phyloP scores from a whole-genome alignment of 2,329 filamentous ascomycete genomes.

The Ascochyta viciae-villosae region DNA sequence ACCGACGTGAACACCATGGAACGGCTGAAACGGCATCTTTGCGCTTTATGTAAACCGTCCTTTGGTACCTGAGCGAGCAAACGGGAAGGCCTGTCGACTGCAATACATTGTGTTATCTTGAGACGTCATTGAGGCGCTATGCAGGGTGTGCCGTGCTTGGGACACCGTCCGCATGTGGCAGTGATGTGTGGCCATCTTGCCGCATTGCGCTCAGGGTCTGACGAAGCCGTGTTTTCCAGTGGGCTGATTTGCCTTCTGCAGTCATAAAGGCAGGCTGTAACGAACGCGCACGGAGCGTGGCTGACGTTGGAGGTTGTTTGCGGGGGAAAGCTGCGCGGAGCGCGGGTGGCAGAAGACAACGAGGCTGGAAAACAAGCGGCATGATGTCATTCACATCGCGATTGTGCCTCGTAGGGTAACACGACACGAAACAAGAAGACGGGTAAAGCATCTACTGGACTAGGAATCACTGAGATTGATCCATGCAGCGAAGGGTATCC shows the following conservation, averaged over 20 bases:
- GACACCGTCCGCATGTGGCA: conserved; percentile 9
- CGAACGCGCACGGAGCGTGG: conserved; percentile 6
- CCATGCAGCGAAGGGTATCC: conserved; percentile 2
- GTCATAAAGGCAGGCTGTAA: conserved; percentile 7
- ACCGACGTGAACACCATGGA: not conserved
- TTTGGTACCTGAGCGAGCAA: conserved; percentile 3
- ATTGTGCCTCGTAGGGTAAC: conserved; percentile 6
- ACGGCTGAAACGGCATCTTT: conserved; percentile 1
- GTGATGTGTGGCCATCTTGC: conserved; percentile 13
- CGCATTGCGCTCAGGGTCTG: conserved; percentile 11
- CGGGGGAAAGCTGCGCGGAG: conserved; percentile 6
- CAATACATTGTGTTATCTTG: conserved; percentile 15
- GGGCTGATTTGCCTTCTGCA: conserved; percentile 12
- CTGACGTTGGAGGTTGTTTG: conserved; percentile 10
- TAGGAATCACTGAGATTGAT: not conserved
- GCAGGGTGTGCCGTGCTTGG: conserved; percentile 9
- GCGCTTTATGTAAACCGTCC: conserved; percentile 1
- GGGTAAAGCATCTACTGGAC: not conserved
- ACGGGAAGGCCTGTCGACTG: not conserved
- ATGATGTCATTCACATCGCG: conserved; percentile 1
- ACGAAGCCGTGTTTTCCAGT: conserved; percentile 7
- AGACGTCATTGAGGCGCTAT: conserved; percentile 15
- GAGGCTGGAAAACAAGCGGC: conserved; percentile 1
- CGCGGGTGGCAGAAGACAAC: not conserved
- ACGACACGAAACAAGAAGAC: not conserved